phyloP scores from a whole-genome alignment of 179 eudicot genomes.

The Dionaea muscipula region DNA sequence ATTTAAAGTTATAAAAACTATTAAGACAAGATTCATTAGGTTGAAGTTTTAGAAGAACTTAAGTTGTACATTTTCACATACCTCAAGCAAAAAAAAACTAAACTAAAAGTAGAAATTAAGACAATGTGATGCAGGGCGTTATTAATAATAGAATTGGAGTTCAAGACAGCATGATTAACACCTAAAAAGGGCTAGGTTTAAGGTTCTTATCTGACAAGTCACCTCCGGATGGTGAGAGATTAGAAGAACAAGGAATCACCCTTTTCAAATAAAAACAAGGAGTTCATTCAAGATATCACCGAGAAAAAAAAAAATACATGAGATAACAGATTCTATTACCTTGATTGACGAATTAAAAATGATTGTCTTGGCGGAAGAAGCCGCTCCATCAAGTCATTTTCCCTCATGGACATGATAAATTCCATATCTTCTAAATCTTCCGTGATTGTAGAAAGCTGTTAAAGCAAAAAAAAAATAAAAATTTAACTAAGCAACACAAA shows the following conservation, averaged over 20 bases:
- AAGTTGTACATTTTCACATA: no score
- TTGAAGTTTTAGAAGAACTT: no score
- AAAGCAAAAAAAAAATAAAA: slow-evolving; percentile 1
- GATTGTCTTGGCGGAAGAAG: slow-evolving; percentile 82
- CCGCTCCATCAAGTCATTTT: slow-evolving; percentile 81
- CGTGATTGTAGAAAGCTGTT: slow-evolving; percentile 68
- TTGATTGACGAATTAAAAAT: slow-evolving; percentile 68
- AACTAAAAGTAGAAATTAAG: no score
- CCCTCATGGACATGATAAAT: slow-evolving; percentile 62
- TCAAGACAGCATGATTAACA: neutral
- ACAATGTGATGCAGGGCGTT: no score
- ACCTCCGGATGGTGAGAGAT: neutral
- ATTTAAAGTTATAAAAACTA: no score
- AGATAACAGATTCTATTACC: slow-evolving; percentile 25
- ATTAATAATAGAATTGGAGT: neutral
- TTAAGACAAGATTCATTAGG: no score
- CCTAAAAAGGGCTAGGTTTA: neutral
- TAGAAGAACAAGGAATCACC: neutral
- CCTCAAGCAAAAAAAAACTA: neutral
- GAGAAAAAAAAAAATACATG: neutral
- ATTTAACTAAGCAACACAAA: neutral
- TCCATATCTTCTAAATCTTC: slow-evolving; percentile 91
- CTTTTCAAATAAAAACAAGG: no score
- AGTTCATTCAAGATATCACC: no score
- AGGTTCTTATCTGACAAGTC: neutral